Evolutionary conservation across 305 asterid species (phyloP).

Genomic region (Caryopteris hybrid): DNA sequence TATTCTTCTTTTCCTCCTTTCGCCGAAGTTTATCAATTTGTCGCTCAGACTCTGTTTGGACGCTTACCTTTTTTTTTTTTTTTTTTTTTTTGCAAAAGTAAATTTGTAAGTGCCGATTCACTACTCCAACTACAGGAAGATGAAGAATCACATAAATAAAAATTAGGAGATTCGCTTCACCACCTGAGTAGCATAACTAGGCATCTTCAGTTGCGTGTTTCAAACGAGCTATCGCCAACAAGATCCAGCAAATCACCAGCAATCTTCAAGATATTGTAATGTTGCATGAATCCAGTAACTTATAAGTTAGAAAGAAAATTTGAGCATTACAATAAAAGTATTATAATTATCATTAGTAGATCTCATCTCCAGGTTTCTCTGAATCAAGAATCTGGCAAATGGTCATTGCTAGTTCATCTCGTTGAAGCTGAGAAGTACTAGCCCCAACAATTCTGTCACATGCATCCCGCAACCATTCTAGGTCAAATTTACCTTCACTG

Average conservation of each 20-base stretch:
- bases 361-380: slow-evolving; percentile 96
- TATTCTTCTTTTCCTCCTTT: slow-evolving; percentile 87
- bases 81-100: too few relatives aligned
- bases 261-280: slow-evolving; percentile 44
- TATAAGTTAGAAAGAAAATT: slow-evolving; percentile 16
- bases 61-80: slow-evolving; percentile 88
- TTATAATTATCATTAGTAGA: slow-evolving; percentile 24
- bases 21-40: slow-evolving; percentile 95
- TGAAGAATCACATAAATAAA: slow-evolving; percentile 3
- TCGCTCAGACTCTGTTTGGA: slow-evolving; percentile 83
- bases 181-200: slow-evolving; percentile 98
- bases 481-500: slow-evolving; percentile 52
- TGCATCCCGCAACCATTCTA: slow-evolving; percentile 83
- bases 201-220: slow-evolving; percentile 61
- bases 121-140: slow-evolving; percentile 17
- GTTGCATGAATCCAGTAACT: slow-evolving; percentile 12
- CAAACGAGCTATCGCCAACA: slow-evolving; percentile 92
- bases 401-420: slow-evolving; percentile 94
- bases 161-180: slow-evolving; percentile 16
- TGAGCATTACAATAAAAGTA: slow-evolving; percentile 12
- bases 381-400: slow-evolving; percentile 95
- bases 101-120: slow-evolving; percentile 12
- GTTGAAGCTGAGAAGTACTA: slow-evolving; percentile 81
- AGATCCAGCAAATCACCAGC: slow-evolving; percentile 97
- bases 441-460: slow-evolving; percentile 66